Evolutionary conservation across 805 yeast species (phyloP).

Genomic region (Candida peoriensis): DNA sequence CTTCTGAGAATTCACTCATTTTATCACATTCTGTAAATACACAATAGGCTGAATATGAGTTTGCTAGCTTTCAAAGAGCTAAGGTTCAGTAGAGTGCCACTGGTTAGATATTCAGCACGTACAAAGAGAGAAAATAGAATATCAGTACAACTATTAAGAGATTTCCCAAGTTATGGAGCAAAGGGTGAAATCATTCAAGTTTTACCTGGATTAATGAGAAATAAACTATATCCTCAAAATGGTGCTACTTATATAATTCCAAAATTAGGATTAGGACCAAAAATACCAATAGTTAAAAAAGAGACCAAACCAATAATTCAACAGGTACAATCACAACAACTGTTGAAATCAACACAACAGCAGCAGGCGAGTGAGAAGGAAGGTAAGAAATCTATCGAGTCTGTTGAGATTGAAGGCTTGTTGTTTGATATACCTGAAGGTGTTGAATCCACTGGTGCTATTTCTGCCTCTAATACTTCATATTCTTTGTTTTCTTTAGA

Average conservation of each 20-base stretch:
- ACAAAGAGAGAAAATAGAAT: conserved; percentile 51
- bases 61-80: conserved; percentile 8
- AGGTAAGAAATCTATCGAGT: conserved; percentile 6
- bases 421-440: conserved; percentile 16
- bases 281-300: conserved; percentile 23
- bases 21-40: no score
- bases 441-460: conserved; percentile 1
- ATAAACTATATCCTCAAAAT: conserved; percentile 61
- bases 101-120: conserved; percentile 40
- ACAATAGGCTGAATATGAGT: conserved; percentile 9
- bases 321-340: conserved; percentile 4
- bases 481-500: conserved; percentile 22
- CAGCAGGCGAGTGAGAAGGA: conserved; percentile 3
- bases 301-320: conserved; percentile 8
- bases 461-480: conserved; percentile 6
- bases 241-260: conserved; percentile 66
- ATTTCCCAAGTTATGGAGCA: conserved; percentile 58
- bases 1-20: no score
- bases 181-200: conserved; percentile 73
- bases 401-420: conserved; percentile 18
- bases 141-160: conserved; percentile 69
- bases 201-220: conserved; percentile 78
- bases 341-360: background rate
- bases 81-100: conserved; percentile 20
- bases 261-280: conserved; percentile 19